Percentiles rank a stretch among this genome's conserved stretches.
Conservation (phyloP, 768 basidiomycete species). For the Tylopilus plumbeoviolaceoides region DNA sequence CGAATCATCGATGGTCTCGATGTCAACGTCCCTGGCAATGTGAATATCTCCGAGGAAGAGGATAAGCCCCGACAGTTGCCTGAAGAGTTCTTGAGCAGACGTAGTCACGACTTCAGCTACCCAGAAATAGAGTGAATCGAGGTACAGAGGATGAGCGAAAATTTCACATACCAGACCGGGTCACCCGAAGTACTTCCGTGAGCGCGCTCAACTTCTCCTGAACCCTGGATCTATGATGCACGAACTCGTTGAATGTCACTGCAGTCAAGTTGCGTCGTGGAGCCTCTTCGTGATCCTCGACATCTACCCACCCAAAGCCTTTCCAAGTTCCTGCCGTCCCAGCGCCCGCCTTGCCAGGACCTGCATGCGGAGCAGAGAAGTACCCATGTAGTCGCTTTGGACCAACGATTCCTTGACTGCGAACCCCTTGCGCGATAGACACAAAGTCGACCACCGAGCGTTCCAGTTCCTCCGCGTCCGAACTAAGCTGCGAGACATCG, state of each 20-base stretch:
- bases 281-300: conserved; percentile 32
- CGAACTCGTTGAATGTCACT: conserved; percentile 34
- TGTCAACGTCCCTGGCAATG: conserved; percentile 48
- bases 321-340: conserved; percentile 51
- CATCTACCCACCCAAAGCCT: conserved; percentile 48
- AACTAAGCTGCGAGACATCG: conserved; percentile 48
- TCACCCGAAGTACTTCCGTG: conserved; percentile 16
- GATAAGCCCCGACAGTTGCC: conserved; percentile 39
- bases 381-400: conserved; percentile 36
- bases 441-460: conserved; percentile 66
- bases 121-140: conserved; percentile 2
- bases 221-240: conserved; percentile 21
- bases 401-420: conserved; percentile 24
- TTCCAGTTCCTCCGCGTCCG: conserved; percentile 71
- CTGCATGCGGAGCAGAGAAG: conserved; percentile 34
- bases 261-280: conserved; percentile 25
- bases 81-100: conserved; percentile 33
- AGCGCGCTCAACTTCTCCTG: conserved; percentile 27
- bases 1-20: conserved; percentile 38
- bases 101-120: conserved; percentile 22
- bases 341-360: conserved; percentile 42
- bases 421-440: conserved; percentile 49
- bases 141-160: background rate
- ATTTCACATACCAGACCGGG: conserved; percentile 17
- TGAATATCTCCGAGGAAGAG: conserved; percentile 45